Evolutionary conservation across 441 rosid genomes (phyloP), one percentile per base, ranked within the genome.

Genomic region (Omphalea diandra): DNA sequence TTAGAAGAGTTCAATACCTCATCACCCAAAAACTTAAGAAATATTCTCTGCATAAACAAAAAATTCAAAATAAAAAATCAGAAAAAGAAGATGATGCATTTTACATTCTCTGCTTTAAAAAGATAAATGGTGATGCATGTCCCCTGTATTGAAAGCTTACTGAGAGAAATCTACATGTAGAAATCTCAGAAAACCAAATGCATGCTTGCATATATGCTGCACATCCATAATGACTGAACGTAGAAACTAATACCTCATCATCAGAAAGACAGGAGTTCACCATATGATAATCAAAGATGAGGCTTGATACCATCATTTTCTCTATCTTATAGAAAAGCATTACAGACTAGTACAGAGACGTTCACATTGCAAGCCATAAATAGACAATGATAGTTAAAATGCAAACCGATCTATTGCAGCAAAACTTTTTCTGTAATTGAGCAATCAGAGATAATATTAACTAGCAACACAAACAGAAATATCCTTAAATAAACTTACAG

Each of bases 11-110:
- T 80, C 75, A 84, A 77, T 59, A 86, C 65, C 72, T 84, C 90
- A 72, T 83, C 90, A 58, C 84, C 76, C 56, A 86, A 73, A 55
- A 84, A 78, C 74, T 83, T 86, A 2, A 86, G 75, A 47, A 74
- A 72, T 73, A 81, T 68, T 70, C 83, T 84, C 90, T 86, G 87
- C 81, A 79, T 43, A n/a, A n/a, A n/a, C n/a, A n/a, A 55, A 59
- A 43, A 43, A 63, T n/a, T n/a, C n/a, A n/a, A n/a, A n/a, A n/a
- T n/a, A n/a, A n/a, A n/a, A n/a, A n/a, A n/a, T n/a, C n/a, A n/a
- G n/a, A 55, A 54, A 43, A 33, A 26, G 43, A 61, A 43, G 10
- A 9, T 36, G 29, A 59, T 46, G 73, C 66, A 32, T 57, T 38
- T 69, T 47, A 53, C n/a, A n/a, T n/a, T n/a, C 15, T 31, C 14